phyloP scores from a whole-genome alignment of 441 rosid genomes.

The Pelargonium cotyledonis region DNA sequence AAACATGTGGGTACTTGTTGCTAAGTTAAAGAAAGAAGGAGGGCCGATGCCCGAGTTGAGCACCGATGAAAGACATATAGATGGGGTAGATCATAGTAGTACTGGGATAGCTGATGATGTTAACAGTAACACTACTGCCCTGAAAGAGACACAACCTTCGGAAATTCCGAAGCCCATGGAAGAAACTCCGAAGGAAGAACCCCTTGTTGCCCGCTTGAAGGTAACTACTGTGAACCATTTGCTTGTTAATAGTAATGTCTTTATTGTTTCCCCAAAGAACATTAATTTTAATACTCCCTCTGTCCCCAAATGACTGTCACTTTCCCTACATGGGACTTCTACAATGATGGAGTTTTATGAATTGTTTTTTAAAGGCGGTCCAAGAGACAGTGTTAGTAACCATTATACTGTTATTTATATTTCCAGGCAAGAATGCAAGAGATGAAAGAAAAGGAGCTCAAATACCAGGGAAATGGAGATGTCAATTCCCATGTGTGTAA shows the following conservation, averaged over 20 bases:
- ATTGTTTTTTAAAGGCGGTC: neutral
- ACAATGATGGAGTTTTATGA: neutral
- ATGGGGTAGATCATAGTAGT: slow-evolving; percentile 24
- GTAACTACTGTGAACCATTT: slow-evolving; percentile 26
- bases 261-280: neutral
- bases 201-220: slow-evolving; percentile 84
- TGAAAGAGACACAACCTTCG: slow-evolving; percentile 45
- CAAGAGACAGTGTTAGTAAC: neutral
- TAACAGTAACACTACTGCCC: slow-evolving; percentile 28
- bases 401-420: slow-evolving; percentile 2
- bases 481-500: slow-evolving; percentile 86
- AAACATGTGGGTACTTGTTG: slow-evolving; percentile 99
- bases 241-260: neutral
- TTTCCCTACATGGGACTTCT: no score
- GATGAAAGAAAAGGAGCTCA: slow-evolving; percentile 85
- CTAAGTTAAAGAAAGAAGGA: slow-evolving; percentile 83
- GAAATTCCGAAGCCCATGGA: slow-evolving; percentile 45
- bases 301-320: no score
- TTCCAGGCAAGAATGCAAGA: slow-evolving; percentile 92
- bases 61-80: slow-evolving; percentile 32
- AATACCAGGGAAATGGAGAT: slow-evolving; percentile 61
- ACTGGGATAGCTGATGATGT: slow-evolving; percentile 34
- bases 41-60: slow-evolving; percentile 45
- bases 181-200: slow-evolving; percentile 64
- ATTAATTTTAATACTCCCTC: neutral